Evolutionary conservation across 2,329 filamentous ascomycete species (phyloP).

Genomic region (Gyromitra esculenta): DNA sequence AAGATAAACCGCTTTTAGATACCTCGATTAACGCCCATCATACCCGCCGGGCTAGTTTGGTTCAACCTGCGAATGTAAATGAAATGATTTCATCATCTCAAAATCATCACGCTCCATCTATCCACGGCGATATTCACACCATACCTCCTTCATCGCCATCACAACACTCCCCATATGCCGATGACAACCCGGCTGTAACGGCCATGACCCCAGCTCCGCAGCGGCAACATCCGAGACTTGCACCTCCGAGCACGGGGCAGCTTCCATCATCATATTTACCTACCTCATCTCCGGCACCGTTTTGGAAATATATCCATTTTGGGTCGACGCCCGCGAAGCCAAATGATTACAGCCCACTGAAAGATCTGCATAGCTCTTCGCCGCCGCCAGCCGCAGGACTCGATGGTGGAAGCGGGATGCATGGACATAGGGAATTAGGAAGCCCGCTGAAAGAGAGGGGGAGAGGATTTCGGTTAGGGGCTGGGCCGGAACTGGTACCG

Average conservation of each 20-base stretch:
- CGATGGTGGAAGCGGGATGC: conserved; percentile 33
- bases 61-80: conserved; percentile 42
- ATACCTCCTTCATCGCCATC: conserved; percentile 52
- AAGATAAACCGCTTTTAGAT: conserved; percentile 53
- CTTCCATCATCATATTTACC: conserved; percentile 86
- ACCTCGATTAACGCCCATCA: conserved; percentile 49
- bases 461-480: conserved; percentile 43
- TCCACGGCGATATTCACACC: conserved; percentile 44
- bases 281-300: conserved; percentile 83
- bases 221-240: conserved; percentile 76
- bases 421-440: conserved; percentile 52
- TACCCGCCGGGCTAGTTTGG: conserved; percentile 41
- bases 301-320: conserved; percentile 86
- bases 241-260: conserved; percentile 78
- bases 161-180: conserved; percentile 48
- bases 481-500: conserved; percentile 47
- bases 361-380: conserved; percentile 55
- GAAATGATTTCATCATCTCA: conserved; percentile 51
- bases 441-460: conserved; percentile 54
- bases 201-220: conserved; percentile 76
- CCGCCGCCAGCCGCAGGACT: conserved; percentile 53
- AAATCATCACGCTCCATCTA: conserved; percentile 40
- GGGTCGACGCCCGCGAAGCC: conserved; percentile 60
- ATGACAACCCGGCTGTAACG: conserved; percentile 51
- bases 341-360: conserved; percentile 55